These are phyloP conservation scores for Gorgonomyces haynaldii DNA, from an alignment of 192 early-diverging fungal genomes.

Conservation along the genomic window DNA sequence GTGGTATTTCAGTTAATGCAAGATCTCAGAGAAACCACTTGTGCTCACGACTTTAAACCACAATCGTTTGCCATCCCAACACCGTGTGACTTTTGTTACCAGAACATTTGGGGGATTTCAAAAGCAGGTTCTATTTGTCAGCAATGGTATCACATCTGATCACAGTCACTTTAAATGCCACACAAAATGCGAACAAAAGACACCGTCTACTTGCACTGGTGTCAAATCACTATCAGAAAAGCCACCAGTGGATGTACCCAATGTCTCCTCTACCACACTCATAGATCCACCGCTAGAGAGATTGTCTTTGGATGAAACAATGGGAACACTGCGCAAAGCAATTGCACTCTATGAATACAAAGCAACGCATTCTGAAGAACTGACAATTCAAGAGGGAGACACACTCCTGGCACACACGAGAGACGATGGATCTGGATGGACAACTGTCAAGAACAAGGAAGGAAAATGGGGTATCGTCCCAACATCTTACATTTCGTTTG, in stretches of 20 bases:
- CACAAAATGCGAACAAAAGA: constrained; percentile 70
- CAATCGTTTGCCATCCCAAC: constrained; percentile 65
- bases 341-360: constrained; percentile 4
- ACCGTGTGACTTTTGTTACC: constrained; percentile 60
- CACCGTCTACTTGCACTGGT: constrained; percentile 52
- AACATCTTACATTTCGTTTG: constrained; percentile 1
- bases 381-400: constrained; percentile 4
- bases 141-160: neutral
- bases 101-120: constrained; percentile 66
- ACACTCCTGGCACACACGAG: neutral
- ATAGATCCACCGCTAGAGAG: neutral
- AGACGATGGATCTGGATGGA: constrained; percentile 15
- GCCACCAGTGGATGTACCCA: neutral
- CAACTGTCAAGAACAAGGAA: constrained; percentile 3
- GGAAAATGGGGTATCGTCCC: neutral
- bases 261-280: neutral
- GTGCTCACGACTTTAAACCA: constrained; percentile 54
- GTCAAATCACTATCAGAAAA: constrained; percentile 23
- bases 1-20: constrained; percentile 34
- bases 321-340: neutral
- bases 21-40: constrained; percentile 31
- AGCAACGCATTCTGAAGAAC: constrained; percentile 6
- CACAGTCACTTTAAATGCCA: constrained; percentile 65
- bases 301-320: neutral
- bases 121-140: constrained; percentile 38